phyloP scores from a whole-genome alignment of 352 stramenopile genomes.

The Globisporangium iwayamae region DNA sequence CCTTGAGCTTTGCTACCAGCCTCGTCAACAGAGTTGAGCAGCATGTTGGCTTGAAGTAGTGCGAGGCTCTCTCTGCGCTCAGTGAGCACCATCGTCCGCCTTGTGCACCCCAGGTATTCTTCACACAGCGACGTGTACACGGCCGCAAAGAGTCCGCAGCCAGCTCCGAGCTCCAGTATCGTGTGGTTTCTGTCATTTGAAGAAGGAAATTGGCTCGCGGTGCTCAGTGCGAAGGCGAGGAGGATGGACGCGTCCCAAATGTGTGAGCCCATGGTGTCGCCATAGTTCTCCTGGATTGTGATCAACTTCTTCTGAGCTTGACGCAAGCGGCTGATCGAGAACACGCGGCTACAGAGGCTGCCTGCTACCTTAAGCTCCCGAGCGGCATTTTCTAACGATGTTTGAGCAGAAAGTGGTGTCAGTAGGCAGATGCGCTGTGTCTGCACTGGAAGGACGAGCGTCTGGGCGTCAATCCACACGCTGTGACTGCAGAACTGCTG shows the following conservation, averaged over 20 bases:
- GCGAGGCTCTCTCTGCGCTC: constrained; percentile 30
- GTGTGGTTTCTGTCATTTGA: background rate
- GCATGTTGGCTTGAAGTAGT: constrained; percentile 31
- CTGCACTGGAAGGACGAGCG: constrained; percentile 40
- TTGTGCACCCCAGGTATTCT: no score
- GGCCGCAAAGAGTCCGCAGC: constrained; percentile 45
- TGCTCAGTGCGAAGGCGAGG: constrained; percentile 35
- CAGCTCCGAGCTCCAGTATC: constrained; percentile 45
- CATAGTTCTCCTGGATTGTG: constrained; percentile 59
- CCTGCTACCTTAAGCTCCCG: background rate
- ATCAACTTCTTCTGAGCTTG: background rate
- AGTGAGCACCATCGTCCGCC: constrained; percentile 25
- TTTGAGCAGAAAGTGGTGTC: background rate
- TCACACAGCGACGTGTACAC: constrained; percentile 17
- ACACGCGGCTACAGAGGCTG: background rate
- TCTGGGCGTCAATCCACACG: constrained; percentile 20
- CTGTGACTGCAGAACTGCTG: constrained; percentile 37
- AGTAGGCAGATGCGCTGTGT: constrained; percentile 21
- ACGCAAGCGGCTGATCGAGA: background rate
- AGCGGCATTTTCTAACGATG: background rate
- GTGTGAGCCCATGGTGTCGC: constrained; percentile 59
- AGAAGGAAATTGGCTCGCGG: background rate
- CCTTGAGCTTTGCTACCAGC: background rate
- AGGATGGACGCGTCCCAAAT: constrained; percentile 67
- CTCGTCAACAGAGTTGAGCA: constrained; percentile 15